Evolutionary conservation across 78 protist species (phyloP), one percentile per base, ranked within the genome.

Genomic region (Mastigamoeba balamuthi): DNA sequence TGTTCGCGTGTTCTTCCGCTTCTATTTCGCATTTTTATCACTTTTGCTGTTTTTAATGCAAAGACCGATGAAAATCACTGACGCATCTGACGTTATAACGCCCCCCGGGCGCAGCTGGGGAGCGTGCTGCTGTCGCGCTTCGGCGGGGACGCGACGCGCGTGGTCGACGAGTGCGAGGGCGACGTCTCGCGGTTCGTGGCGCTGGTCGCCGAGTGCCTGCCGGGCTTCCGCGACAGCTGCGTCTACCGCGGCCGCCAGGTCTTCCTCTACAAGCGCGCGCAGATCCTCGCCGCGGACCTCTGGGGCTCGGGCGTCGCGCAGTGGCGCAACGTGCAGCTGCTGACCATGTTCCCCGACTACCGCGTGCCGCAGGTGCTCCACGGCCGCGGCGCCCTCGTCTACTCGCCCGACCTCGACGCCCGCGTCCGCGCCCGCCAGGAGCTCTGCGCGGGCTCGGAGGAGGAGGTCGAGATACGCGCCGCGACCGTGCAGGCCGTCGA

Each of bases 281-380:
- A 93, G 71, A 93, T 93, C 28, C 69, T 93, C 29, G 84, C 69
- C 10, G 96, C 94, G 66, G 96, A 93, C 69, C n/a, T 93, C 17
- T 89, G 94, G 93, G 94, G 81, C 6, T 74, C 87, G 3, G 92
- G 90, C 33, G 52, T 73, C 53, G 92, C 86, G 4, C 37, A 64
- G 38, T 93, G 94, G 33, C 29, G 52, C 17, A 95, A 93, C 48
- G 92, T 93, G 27, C 78, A 88, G 9, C 38, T 41, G 36, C 40
- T 93, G 39, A 90, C 96, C 40, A 89, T 86, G 93, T 93, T 93
- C 80, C 95, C 96, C 10, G 96, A 93, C 42, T 93, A 93, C 40
- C 67, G 96, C 58, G 82, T 71, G 27, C 82, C 88, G 48, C 82
- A 84, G 52, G 74, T 84, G 37, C 76, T 84, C 40, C 72, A 72